Conservation (phyloP, 2,329 filamentous ascomycete species). For the Gaeumannomyces tritici region DNA sequence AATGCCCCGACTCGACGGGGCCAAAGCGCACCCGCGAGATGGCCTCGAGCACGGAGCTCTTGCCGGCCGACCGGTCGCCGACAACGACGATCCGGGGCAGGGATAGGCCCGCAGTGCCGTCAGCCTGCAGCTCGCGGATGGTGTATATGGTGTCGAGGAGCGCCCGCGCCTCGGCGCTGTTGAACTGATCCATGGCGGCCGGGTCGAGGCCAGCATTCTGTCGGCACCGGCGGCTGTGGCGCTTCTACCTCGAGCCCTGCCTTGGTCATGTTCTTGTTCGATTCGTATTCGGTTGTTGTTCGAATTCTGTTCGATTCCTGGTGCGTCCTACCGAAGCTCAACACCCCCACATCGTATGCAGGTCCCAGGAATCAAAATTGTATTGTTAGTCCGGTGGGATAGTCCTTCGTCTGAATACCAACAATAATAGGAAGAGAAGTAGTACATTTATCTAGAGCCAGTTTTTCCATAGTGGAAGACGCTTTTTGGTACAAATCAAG, state of each 20-base stretch:
- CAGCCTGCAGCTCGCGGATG: background rate
- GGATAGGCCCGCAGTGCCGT: slow-evolving; percentile 23
- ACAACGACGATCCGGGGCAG: slow-evolving; percentile 45
- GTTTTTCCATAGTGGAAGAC: too few relatives aligned
- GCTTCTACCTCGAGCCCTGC: background rate
- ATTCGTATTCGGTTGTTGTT: too few relatives aligned
- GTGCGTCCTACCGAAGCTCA: too few relatives aligned
- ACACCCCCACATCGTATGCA: too few relatives aligned
- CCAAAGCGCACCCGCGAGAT: slow-evolving; percentile 54
- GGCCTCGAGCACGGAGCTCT: slow-evolving; percentile 56
- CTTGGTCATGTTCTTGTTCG: background rate
- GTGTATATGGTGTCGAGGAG: background rate
- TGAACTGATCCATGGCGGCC: background rate
- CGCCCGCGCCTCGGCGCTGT: background rate
- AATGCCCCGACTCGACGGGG: slow-evolving; percentile 45
- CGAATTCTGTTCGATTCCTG: too few relatives aligned
- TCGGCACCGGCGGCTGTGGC: too few relatives aligned
- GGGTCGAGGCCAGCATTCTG: background rate
- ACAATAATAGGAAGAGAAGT: too few relatives aligned
- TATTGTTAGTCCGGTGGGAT: too few relatives aligned
- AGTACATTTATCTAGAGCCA: too few relatives aligned
- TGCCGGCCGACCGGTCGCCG: slow-evolving; percentile 53
- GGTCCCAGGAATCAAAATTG: too few relatives aligned
- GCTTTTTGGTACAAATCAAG: too few relatives aligned
- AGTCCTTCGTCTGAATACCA: too few relatives aligned